Evolutionary conservation across 208 protist genomes (phyloP).

Genomic region (Wallacemonas collosoma): DNA sequence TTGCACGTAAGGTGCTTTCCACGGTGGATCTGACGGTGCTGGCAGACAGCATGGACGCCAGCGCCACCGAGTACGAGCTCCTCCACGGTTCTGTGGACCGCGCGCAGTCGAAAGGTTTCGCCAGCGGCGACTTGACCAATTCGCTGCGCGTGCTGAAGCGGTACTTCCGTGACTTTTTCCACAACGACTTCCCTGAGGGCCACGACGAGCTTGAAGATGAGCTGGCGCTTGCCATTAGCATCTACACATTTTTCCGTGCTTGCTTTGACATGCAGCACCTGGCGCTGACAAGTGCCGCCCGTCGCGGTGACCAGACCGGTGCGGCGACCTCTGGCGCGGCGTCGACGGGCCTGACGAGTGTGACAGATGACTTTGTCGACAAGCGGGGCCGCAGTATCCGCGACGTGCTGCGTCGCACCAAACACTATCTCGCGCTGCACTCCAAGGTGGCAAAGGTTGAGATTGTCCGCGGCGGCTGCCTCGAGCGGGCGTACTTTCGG

Average conservation of each 20-base stretch:
- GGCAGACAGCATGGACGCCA: constrained; percentile 43
- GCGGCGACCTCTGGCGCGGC: too few species aligned
- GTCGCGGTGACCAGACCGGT: constrained; percentile 11
- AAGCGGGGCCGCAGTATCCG: constrained; percentile 45
- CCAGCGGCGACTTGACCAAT: constrained; percentile 30
- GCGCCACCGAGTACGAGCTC: constrained; percentile 37
- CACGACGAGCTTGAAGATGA: constrained; percentile 58
- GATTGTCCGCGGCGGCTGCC: constrained; percentile 45
- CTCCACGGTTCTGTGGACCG: constrained; percentile 35
- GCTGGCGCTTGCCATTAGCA: constrained; percentile 45
- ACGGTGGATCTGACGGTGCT: constrained; percentile 46
- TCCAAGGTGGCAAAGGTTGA: constrained; percentile 65
- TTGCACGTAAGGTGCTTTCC: constrained; percentile 33
- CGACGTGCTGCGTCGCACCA: constrained; percentile 47
- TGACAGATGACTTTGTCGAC: constrained; percentile 49
- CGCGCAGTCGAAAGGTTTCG: constrained; percentile 24
- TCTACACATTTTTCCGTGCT: constrained; percentile 68
- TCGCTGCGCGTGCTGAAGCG: constrained; percentile 25
- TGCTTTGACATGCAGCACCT: constrained; percentile 61
- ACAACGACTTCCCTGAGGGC: constrained; percentile 32
- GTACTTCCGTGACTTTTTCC: constrained; percentile 46
- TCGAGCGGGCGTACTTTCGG: constrained; percentile 79
- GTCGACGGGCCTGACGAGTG: constrained; percentile 6
- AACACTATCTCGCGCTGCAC: constrained; percentile 37
- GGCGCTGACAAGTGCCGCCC: constrained; percentile 14